A percentile compares a stretch with the other conserved stretches of the same genome.
phyloP scores from a whole-genome alignment of 2,329 filamentous ascomycete species.

The Aspergillus sp. region DNA sequence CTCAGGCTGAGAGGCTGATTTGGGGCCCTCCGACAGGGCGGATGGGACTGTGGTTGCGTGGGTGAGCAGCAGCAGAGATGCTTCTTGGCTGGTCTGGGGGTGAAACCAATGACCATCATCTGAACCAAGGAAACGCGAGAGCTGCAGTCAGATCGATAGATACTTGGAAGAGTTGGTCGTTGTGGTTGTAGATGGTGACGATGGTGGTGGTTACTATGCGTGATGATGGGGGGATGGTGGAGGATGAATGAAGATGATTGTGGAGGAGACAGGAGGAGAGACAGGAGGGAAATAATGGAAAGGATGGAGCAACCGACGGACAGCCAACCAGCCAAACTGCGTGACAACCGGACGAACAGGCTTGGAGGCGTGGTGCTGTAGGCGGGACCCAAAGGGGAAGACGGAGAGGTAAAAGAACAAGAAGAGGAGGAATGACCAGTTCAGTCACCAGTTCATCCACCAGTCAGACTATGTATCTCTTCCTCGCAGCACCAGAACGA shows the following conservation, averaged over 20 bases:
- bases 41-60: neutral
- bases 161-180: neutral
- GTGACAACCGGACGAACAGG: neutral
- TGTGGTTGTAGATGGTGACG: neutral
- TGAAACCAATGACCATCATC: slow-evolving; percentile 12
- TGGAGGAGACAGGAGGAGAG: slow-evolving; percentile 9
- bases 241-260: neutral
- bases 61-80: slow-evolving; percentile 3
- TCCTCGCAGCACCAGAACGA: no score
- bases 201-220: neutral
- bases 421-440: neutral
- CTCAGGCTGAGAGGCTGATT: slow-evolving; percentile 7
- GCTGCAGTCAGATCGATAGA: neutral
- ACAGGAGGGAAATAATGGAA: slow-evolving; percentile 6
- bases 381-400: slow-evolving; percentile 2
- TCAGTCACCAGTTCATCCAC: neutral
- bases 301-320: slow-evolving; percentile 7
- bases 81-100: slow-evolving; percentile 8
- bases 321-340: neutral
- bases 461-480: no score
- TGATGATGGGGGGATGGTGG: neutral
- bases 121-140: slow-evolving; percentile 3
- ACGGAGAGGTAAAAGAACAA: neutral
- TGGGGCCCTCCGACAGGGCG: slow-evolving; percentile 8
- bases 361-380: slow-evolving; percentile 3